A percentile compares a stretch with the other conserved stretches of the same genome.
Evolutionary conservation across 495 filamentous ascomycete species (phyloP).

Genomic region (Aspergillus bertholletiae): DNA sequence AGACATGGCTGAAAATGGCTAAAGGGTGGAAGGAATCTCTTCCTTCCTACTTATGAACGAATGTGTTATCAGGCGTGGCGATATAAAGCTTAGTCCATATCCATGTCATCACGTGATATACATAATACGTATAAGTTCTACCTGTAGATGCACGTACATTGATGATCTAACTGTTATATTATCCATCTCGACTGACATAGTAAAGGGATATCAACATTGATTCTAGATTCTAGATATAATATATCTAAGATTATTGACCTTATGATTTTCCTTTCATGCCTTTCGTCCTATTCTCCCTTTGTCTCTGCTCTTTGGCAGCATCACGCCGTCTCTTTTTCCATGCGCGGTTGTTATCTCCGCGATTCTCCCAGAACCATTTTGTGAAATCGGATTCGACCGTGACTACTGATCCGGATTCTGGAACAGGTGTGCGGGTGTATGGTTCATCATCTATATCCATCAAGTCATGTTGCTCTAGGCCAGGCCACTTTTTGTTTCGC

Average conservation of each 20-base stretch:
- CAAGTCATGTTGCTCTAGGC: constrained; percentile 20
- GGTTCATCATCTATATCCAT: constrained; percentile 29
- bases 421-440: constrained; percentile 26
- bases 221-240: background rate
- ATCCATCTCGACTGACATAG: background rate
- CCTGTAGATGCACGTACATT: too few relatives aligned
- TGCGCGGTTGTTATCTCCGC: constrained; percentile 82
- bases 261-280: constrained; percentile 45
- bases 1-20: constrained; percentile 6
- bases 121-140: background rate
- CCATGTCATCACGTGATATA: background rate
- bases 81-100: background rate
- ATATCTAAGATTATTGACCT: background rate
- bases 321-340: constrained; percentile 87
- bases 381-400: constrained; percentile 67
- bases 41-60: background rate
- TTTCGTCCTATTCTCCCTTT: constrained; percentile 73
- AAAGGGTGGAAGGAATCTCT: background rate
- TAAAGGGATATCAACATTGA: background rate
- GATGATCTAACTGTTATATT: too few relatives aligned
- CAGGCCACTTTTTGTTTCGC: constrained; percentile 30
- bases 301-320: constrained; percentile 78
- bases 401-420: constrained; percentile 25
- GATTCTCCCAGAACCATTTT: constrained; percentile 89
- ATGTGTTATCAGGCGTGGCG: background rate